Percentiles rank a stretch among this genome's conserved stretches.
phyloP scores from a whole-genome alignment of 2,329 filamentous ascomycete species.

The Aspergillus chevalieri region DNA sequence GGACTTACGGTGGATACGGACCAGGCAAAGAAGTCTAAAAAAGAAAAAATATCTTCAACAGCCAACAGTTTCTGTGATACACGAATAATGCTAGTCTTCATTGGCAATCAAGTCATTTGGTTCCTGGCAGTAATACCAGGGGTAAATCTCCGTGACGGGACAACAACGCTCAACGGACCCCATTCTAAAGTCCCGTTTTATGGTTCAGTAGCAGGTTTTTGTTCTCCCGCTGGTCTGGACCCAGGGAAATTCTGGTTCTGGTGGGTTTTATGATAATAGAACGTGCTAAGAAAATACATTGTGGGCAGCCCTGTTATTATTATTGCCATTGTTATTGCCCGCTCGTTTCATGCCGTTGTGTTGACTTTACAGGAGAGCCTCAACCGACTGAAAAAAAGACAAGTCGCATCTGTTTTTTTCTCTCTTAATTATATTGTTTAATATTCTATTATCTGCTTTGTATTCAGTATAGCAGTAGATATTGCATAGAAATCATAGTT shows the following conservation, averaged over 20 bases:
- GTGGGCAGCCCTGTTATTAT: neutral
- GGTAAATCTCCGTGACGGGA: too few relatives aligned
- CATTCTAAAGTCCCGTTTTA: too few relatives aligned
- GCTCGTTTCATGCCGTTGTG: slow-evolving; percentile 8
- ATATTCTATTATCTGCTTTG: neutral
- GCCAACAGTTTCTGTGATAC: slow-evolving; percentile 5
- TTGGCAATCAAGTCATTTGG: too few relatives aligned
- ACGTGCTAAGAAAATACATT: neutral
- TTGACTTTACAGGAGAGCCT: neutral
- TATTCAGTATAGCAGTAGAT: neutral
- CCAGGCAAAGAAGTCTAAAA: neutral
- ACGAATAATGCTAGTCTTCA: too few relatives aligned
- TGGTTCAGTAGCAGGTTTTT: too few relatives aligned
- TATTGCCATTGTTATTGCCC: slow-evolving; percentile 5
- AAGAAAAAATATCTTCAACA: slow-evolving; percentile 7
- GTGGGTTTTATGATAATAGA: neutral
- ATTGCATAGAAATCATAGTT: slow-evolving; percentile 3
- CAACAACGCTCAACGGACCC: too few relatives aligned
- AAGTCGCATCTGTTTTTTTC: neutral
- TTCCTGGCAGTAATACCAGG: too few relatives aligned
- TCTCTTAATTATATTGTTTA: neutral
- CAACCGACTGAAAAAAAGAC: neutral
- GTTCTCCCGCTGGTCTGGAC: neutral
- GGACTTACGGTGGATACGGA: slow-evolving; percentile 6
- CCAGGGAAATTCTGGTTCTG: neutral